Conservation (phyloP, 2,329 filamentous ascomycete genomes). For the Penicillium sp. region DNA sequence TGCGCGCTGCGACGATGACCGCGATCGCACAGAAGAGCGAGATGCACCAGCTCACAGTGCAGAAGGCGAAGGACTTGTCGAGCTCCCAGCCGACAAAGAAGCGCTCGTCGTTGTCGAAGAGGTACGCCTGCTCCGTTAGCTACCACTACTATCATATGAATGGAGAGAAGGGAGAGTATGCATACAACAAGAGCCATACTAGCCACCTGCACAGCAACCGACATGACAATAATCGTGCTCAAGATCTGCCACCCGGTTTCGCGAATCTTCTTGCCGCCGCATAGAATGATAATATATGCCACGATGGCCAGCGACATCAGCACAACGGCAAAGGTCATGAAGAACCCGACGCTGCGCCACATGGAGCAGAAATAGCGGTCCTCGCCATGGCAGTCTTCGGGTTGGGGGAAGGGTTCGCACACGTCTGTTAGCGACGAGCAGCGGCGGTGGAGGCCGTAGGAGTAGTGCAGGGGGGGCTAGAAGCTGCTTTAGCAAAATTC, state of each 20-base stretch:
- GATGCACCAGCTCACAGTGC: slow-evolving; percentile 58
- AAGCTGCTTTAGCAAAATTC: neutral
- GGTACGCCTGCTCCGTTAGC: slow-evolving; percentile 68
- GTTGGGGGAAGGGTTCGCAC: slow-evolving; percentile 59
- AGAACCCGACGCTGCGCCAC: slow-evolving; percentile 84
- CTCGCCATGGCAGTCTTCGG: slow-evolving; percentile 62
- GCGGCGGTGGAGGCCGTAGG: slow-evolving; percentile 73
- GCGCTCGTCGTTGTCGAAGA: slow-evolving; percentile 76
- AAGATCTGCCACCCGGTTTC: slow-evolving; percentile 80
- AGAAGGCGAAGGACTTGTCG: slow-evolving; percentile 73
- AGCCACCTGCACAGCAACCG: slow-evolving; percentile 67
- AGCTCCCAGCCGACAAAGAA: slow-evolving; percentile 81
- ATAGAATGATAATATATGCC: slow-evolving; percentile 70
- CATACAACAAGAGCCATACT: slow-evolving; percentile 79
- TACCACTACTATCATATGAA: slow-evolving; percentile 1
- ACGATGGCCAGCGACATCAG: slow-evolving; percentile 77
- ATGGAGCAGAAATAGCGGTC: slow-evolving; percentile 80
- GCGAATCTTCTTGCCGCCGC: slow-evolving; percentile 73
- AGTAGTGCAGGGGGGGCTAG: slow-evolving; percentile 55
- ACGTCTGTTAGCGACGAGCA: slow-evolving; percentile 66
- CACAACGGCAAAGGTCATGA: slow-evolving; percentile 81
- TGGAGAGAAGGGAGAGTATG: neutral
- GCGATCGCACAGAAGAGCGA: slow-evolving; percentile 52
- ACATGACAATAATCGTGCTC: slow-evolving; percentile 60
- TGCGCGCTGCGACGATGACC: slow-evolving; percentile 63